These are phyloP conservation scores for Thalassiosira mediterranea DNA, from an alignment of 352 stramenopile genomes.

Conservation along the genomic window DNA sequence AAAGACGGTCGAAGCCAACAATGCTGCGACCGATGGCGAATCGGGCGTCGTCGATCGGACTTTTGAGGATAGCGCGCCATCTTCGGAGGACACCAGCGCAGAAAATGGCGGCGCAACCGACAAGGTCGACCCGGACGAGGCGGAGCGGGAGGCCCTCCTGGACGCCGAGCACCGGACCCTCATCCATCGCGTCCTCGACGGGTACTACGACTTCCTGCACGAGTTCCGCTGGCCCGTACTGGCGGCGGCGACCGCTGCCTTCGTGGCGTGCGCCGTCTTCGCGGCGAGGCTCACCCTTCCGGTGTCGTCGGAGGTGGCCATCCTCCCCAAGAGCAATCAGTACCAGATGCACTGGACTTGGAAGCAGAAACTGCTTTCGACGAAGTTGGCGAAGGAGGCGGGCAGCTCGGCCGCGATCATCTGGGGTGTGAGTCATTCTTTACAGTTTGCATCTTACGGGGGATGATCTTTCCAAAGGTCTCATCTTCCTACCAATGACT, in stretches of 20 bases:
- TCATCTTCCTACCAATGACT: too few species aligned
- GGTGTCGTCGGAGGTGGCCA: conserved; percentile 37
- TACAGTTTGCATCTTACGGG: too few species aligned
- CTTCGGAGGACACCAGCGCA: not conserved
- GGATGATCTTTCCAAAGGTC: too few species aligned
- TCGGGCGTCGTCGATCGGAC: too few species aligned
- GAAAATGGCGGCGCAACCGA: not conserved
- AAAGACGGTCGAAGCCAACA: not conserved
- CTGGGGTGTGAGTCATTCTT: conserved; percentile 34
- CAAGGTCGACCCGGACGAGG: conserved; percentile 8
- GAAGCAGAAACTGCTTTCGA: conserved; percentile 36
- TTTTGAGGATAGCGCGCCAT: too few species aligned
- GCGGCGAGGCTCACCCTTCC: conserved; percentile 47
- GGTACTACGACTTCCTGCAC: conserved; percentile 47
- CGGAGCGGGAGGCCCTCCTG: conserved; percentile 8
- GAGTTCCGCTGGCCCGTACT: conserved; percentile 46
- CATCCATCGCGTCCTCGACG: conserved; percentile 45
- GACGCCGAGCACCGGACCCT: conserved; percentile 22
- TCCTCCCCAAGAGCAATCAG: conserved; percentile 30
- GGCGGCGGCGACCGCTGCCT: conserved; percentile 8
- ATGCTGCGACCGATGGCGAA: not conserved
- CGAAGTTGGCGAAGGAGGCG: conserved; percentile 21
- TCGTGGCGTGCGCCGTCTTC: conserved; percentile 30
- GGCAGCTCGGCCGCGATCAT: conserved; percentile 31
- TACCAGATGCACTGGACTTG: conserved; percentile 48